Evolutionary conservation across 768 basidiomycete genomes (phyloP).

Genomic region (Punctularia strigosozonata): DNA sequence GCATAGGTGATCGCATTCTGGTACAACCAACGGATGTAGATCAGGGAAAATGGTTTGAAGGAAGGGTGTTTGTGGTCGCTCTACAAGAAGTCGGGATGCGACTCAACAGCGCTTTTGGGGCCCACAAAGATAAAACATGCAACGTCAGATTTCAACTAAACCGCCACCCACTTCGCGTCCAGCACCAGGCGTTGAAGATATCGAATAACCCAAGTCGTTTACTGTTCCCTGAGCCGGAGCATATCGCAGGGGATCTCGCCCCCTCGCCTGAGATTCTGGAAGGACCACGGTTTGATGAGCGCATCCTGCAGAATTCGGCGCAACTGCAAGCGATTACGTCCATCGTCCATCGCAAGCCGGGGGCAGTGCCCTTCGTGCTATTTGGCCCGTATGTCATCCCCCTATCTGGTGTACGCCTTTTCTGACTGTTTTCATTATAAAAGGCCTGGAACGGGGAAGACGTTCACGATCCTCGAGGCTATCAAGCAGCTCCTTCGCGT

Average conservation of each 20-base stretch:
- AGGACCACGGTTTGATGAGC: no score
- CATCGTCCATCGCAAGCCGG: constrained; percentile 31
- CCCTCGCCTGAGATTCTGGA: constrained; percentile 14
- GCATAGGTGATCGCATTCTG: constrained; percentile 20
- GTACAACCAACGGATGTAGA: constrained; percentile 11
- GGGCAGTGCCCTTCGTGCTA: constrained; percentile 42
- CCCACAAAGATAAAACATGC: constrained; percentile 25
- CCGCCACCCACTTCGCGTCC: constrained; percentile 37
- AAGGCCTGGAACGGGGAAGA: constrained; percentile 60
- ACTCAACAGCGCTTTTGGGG: constrained; percentile 31
- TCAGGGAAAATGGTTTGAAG: constrained; percentile 20
- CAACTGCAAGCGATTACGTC: constrained; percentile 40
- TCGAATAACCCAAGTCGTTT: constrained; percentile 26
- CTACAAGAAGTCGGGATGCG: constrained; percentile 30
- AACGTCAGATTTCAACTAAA: constrained; percentile 48
- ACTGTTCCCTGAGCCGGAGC: constrained; percentile 29
- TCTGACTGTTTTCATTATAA: not conserved
- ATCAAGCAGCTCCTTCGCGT: constrained; percentile 40
- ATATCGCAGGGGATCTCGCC: constrained; percentile 1
- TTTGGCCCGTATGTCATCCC: constrained; percentile 47
- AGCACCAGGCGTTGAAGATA: constrained; percentile 40
- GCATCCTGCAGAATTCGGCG: constrained; percentile 28
- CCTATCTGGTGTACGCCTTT: not conserved
- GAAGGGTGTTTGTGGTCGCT: constrained; percentile 37
- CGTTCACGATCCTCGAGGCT: constrained; percentile 51